Evolutionary conservation across 78 protist species (phyloP).

Genomic region (Dictyostelium purpureum): DNA sequence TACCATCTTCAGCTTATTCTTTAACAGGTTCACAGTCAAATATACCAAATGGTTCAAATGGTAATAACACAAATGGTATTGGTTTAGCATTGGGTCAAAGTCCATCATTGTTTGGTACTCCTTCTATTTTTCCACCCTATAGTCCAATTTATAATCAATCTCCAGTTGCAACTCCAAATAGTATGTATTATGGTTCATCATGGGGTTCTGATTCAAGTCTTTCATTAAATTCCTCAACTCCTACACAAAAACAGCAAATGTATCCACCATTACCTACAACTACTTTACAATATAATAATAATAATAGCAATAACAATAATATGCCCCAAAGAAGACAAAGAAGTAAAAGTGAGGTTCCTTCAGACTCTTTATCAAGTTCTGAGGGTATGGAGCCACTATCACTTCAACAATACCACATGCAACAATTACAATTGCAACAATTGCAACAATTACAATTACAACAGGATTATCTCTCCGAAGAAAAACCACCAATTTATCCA

Average conservation of each 20-base stretch:
- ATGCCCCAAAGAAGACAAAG: conserved; percentile 18
- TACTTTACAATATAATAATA: background rate
- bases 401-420: background rate
- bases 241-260: conserved; percentile 12
- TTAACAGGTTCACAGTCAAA: background rate
- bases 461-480: too few species aligned
- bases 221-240: background rate
- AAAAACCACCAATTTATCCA: conserved; percentile 68
- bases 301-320: background rate
- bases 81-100: conserved; percentile 62
- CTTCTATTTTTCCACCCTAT: conserved; percentile 29
- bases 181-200: conserved; percentile 40
- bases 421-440: background rate
- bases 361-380: conserved; percentile 1
- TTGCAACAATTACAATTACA: background rate
- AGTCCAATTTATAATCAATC: conserved; percentile 1
- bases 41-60: background rate
- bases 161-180: background rate
- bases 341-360: conserved; percentile 36
- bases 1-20: background rate
- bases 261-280: background rate
- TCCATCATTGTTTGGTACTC: conserved; percentile 66
- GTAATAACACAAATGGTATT: background rate
- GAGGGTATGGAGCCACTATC: background rate
- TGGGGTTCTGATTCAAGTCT: conserved; percentile 10